These are phyloP conservation scores for Pistacia vera DNA, from an alignment of 345 rosid genomes.

Conservation along the genomic window DNA sequence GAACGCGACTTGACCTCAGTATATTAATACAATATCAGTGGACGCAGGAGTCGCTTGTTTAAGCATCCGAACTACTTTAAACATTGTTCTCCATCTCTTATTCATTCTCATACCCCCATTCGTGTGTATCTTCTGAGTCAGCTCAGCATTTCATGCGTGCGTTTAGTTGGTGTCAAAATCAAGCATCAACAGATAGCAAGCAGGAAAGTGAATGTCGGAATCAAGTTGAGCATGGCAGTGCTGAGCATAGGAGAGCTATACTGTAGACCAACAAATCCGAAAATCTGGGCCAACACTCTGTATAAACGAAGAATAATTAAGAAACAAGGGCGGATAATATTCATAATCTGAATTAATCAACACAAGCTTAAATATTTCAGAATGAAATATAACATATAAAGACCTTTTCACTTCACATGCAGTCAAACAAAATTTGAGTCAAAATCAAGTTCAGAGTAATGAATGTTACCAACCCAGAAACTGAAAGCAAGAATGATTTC, in stretches of 20 bases:
- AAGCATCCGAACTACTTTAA: too few species aligned
- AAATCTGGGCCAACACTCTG: conserved; percentile 37
- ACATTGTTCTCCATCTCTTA: too few species aligned
- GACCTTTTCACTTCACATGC: background rate
- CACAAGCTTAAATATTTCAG: background rate
- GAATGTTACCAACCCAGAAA: conserved; percentile 38
- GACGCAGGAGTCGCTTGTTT: too few species aligned
- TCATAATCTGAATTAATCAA: background rate
- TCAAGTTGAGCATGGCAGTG: conserved; percentile 59
- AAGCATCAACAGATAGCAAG: too few species aligned
- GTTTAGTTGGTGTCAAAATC: too few species aligned
- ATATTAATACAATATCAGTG: too few species aligned
- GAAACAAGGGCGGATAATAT: background rate
- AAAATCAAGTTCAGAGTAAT: background rate
- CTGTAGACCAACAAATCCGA: conserved; percentile 49
- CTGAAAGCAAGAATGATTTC: conserved; percentile 43
- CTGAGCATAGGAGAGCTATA: conserved; percentile 60
- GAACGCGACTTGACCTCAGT: too few species aligned
- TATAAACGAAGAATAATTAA: background rate
- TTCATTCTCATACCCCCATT: too few species aligned
- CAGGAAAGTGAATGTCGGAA: conserved; percentile 62
- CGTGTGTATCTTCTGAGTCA: too few species aligned
- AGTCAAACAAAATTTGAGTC: background rate
- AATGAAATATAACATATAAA: too few species aligned
- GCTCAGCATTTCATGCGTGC: too few species aligned